phyloP scores from a whole-genome alignment of 345 rosid genomes.

The Turnera subulata region DNA sequence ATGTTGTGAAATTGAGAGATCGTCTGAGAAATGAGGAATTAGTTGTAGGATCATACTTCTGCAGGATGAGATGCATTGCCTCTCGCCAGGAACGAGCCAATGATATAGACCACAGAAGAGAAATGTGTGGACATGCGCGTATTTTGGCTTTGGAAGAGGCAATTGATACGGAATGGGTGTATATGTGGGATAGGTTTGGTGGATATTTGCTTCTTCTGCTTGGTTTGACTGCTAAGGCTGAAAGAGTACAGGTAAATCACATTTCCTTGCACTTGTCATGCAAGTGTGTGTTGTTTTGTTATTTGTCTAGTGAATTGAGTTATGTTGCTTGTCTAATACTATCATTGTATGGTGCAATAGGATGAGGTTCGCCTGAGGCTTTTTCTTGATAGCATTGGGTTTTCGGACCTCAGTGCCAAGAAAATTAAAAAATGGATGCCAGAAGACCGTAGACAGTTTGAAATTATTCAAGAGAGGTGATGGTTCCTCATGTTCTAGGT shows the following conservation, averaged over 20 bases:
- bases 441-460: conserved; percentile 95
- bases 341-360: conserved; percentile 39
- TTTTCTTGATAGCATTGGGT: conserved; percentile 98
- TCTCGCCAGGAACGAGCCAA: conserved; percentile 54
- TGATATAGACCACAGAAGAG: conserved; percentile 81
- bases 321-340: no score
- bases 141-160: conserved; percentile 98
- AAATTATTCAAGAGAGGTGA: conserved; percentile 98
- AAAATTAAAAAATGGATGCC: conserved; percentile 99
- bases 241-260: conserved; percentile 78
- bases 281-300: background rate
- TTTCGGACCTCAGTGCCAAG: conserved; percentile 93
- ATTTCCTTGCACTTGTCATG: conserved; percentile 15
- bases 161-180: conserved; percentile 99
- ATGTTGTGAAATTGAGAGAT: conserved; percentile 94
- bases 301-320: conserved; percentile 4
- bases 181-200: conserved; percentile 99
- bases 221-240: conserved; percentile 98
- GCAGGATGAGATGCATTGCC: conserved; percentile 53
- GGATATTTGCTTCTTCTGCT: conserved; percentile 91
- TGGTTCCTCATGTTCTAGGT: conserved; percentile 7
- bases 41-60: conserved; percentile 71
- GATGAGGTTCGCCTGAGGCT: conserved; percentile 98
- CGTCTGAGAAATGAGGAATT: conserved; percentile 94
- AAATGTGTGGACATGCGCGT: conserved; percentile 98